Base-by-base conservation (phyloP, 2,329 filamentous ascomycete genomes). In the Claviceps maximensis region DNA sequence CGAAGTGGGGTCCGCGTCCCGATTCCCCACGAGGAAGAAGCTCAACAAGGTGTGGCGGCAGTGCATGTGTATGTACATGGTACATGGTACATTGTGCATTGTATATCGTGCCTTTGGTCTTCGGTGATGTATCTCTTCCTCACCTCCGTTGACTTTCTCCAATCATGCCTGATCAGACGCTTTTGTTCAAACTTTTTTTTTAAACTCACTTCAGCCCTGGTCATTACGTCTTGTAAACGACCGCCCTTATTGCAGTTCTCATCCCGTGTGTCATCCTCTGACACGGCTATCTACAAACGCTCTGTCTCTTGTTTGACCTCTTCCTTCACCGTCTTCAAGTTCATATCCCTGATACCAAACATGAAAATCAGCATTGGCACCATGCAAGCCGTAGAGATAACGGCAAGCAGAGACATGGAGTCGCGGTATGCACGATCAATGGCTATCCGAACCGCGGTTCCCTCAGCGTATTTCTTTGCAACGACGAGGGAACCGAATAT, bases 401-500 rank as follows among this genome's bases (percentile, higher is more conserved):
- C 57, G 1, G 58, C 59, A 13, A 61, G 55, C 0, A 57, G 55
- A 19, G 55, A 56, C 42, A 60, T 56, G 0, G 59, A 58, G 13
- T 56, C 53, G 7, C 59, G 52, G 21, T 60, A 59, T 9, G 53
- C 53, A 0, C 49, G 57, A 40, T 61, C 49, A 1, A 61, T 60
- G 1, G 59, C 57, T 4, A 49, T 27, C 7, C 60, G 55, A 4
- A 50, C 36, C 52, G 46, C 31, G 0, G 45, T 55, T 2, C 56
- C 56, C 2, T 31, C 6, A 1, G 53, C 33, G 21, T 57, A 48
- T 45, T 54, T 58, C 48, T 61, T 55, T 2, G 61, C 61, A 1
- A 56, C 56, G 4, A 62, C 61, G 9, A 64, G 59, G 8, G 60
- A 63, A 1, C 56, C 53, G 50, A 61, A 63, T 21, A 65, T 63